Evolutionary conservation across 441 rosid species (phyloP).

Genomic region (Arabidopsis hybrid): DNA sequence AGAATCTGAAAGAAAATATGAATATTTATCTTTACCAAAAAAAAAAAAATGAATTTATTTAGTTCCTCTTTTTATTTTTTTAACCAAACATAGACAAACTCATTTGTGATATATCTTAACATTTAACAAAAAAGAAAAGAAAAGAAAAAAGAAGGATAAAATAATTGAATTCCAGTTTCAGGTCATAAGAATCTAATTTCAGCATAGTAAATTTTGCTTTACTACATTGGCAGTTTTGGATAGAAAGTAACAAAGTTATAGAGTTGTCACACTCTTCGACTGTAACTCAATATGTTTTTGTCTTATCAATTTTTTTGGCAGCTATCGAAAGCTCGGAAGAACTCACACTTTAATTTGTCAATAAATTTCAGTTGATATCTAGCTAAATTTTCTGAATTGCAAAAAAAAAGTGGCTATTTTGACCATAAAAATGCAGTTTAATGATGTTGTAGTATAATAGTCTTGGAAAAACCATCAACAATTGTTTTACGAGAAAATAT

Average conservation of each 20-base stretch:
- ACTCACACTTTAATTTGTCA: background rate
- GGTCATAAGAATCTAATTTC: constrained; percentile 21
- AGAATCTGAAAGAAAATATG: background rate
- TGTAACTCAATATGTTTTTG: constrained; percentile 23
- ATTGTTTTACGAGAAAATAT: background rate
- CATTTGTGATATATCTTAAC: background rate
- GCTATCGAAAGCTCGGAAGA: background rate
- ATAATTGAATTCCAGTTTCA: constrained; percentile 20
- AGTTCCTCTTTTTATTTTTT: background rate
- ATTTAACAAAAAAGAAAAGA: background rate
- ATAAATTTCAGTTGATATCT: background rate
- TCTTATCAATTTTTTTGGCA: constrained; percentile 24
- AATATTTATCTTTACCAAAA: background rate
- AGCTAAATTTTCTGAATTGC: background rate
- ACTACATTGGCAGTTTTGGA: constrained; percentile 14
- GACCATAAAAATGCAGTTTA: background rate
- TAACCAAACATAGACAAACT: background rate
- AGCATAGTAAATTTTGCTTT: constrained; percentile 20
- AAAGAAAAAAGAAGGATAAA: background rate
- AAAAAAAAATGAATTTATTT: no score
- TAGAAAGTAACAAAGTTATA: constrained; percentile 25
- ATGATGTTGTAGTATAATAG: no score
- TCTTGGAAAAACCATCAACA: no score
- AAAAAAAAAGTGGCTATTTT: background rate
- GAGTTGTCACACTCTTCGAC: constrained; percentile 31